These are phyloP conservation scores for Tylopilus sp. DNA, from an alignment of 768 basidiomycete genomes.

Conservation along the genomic window DNA sequence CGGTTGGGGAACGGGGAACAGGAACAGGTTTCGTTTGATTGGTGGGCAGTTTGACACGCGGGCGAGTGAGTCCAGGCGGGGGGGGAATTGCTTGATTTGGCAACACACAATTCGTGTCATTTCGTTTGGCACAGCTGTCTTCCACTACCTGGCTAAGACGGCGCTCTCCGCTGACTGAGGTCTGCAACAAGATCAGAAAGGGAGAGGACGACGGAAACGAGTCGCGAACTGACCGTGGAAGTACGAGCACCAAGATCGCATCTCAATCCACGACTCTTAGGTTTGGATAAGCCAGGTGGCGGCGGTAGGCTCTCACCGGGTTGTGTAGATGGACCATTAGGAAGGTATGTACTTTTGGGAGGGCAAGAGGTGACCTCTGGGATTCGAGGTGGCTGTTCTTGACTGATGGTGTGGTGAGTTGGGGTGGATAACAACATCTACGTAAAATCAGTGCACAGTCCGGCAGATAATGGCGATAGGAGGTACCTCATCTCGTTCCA, in stretches of 20 bases:
- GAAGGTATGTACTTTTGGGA: background rate
- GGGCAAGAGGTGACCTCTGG: conserved; percentile 2
- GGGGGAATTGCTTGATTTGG: conserved; percentile 1
- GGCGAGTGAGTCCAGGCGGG: background rate
- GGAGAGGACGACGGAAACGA: background rate
- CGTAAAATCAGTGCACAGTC: background rate
- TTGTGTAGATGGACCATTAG: background rate
- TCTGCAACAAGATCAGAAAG: conserved; percentile 3
- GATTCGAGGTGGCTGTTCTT: background rate
- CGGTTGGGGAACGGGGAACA: conserved; percentile 11
- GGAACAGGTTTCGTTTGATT: conserved; percentile 7
- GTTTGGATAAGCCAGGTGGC: conserved; percentile 11
- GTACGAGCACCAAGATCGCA: background rate
- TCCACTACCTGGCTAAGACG: background rate
- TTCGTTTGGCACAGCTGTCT: background rate
- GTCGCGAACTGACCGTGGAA: conserved; percentile 3
- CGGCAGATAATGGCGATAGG: background rate
- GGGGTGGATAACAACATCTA: conserved; percentile 7
- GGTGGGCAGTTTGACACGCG: conserved; percentile 11
- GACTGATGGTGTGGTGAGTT: background rate
- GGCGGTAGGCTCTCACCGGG: conserved; percentile 2
- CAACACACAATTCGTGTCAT: background rate
- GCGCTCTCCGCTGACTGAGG: background rate
- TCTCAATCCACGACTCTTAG: background rate
- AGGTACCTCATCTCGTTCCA: conserved; percentile 3